Conservation (phyloP, 148 eudicot species). For the Dysphania ambrosioides region DNA sequence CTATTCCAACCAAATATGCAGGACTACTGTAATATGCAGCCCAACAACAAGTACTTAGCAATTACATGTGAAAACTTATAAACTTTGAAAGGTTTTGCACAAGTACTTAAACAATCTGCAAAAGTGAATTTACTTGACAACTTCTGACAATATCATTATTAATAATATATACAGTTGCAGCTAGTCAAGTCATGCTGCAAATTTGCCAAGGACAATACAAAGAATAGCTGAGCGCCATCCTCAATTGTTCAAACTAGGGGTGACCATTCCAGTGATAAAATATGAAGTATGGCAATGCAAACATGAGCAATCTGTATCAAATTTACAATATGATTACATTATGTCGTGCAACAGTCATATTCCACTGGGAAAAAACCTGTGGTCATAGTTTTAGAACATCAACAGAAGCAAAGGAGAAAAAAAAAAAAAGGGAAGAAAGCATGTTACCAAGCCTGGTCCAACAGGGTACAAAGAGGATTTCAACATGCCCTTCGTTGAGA, state of each 20-base stretch:
- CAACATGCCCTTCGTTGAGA: constrained; percentile 28
- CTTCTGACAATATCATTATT: background rate
- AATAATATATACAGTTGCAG: background rate
- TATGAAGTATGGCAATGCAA: constrained; percentile 40
- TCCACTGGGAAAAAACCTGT: constrained; percentile 30
- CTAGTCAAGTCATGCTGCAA: constrained; percentile 1
- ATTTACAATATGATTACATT: constrained; percentile 73
- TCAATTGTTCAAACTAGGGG: background rate
- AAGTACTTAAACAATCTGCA: background rate
- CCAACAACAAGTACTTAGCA: background rate
- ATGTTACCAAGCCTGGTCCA: constrained; percentile 35
- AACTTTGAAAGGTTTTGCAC: background rate
- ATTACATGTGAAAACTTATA: background rate
- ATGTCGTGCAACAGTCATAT: constrained; percentile 35
- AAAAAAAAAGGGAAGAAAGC: constrained; percentile 23
- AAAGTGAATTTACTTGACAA: background rate
- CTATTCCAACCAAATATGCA: background rate
- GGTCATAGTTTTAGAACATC: constrained; percentile 35
- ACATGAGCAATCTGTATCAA: constrained; percentile 37
- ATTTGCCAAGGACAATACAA: background rate
- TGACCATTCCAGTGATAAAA: constrained; percentile 21
- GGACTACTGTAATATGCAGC: background rate
- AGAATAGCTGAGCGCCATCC: background rate
- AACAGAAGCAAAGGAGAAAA: constrained; percentile 19
- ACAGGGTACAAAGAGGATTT: constrained; percentile 28